A percentile compares a stretch with the other conserved stretches of the same genome.
Evolutionary conservation across 2,329 filamentous ascomycete species (phyloP).

Genomic region (Exophiala sp.): DNA sequence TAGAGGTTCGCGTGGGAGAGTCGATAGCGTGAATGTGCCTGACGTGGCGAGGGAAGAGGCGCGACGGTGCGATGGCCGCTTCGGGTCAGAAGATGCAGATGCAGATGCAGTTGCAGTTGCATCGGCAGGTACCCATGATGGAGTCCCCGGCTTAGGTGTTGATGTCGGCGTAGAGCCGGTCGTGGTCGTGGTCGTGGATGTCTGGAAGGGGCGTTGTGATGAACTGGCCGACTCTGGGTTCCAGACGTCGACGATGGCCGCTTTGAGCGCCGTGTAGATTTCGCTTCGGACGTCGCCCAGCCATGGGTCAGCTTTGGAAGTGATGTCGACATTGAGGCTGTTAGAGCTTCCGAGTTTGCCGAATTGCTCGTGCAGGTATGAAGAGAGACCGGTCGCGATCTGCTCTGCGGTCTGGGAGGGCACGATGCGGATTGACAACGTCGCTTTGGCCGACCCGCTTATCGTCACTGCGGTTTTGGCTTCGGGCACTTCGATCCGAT

Average conservation of each 20-base stretch:
- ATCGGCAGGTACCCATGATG: not conserved
- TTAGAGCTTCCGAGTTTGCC: slow-evolving; percentile 71
- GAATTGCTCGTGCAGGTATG: slow-evolving; percentile 67
- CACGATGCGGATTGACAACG: slow-evolving; percentile 84
- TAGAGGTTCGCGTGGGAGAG: slow-evolving; percentile 38
- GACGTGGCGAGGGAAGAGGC: slow-evolving; percentile 38
- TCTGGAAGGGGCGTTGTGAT: not conserved
- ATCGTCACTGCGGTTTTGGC: slow-evolving; percentile 85
- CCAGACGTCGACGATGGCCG: slow-evolving; percentile 82
- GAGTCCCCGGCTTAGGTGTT: not conserved
- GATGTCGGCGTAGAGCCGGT: not conserved
- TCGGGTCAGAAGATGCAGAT: slow-evolving; percentile 8
- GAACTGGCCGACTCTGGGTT: slow-evolving; percentile 36
- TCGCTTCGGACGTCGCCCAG: slow-evolving; percentile 84
- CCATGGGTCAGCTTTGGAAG: slow-evolving; percentile 94
- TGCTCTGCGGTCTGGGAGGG: slow-evolving; percentile 82
- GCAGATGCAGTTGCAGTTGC: not conserved
- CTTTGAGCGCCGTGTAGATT: slow-evolving; percentile 82
- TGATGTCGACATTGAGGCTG: slow-evolving; percentile 70
- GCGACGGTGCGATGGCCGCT: slow-evolving; percentile 23
- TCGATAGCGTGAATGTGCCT: slow-evolving; percentile 24
- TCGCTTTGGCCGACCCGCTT: slow-evolving; percentile 78
- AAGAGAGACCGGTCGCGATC: slow-evolving; percentile 62
- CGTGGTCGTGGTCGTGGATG: slow-evolving; percentile 1
- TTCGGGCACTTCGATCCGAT: slow-evolving; percentile 86